Evolutionary conservation across 352 stramenopile genomes (phyloP).

Genomic region (Globisporangium camurandrum): DNA sequence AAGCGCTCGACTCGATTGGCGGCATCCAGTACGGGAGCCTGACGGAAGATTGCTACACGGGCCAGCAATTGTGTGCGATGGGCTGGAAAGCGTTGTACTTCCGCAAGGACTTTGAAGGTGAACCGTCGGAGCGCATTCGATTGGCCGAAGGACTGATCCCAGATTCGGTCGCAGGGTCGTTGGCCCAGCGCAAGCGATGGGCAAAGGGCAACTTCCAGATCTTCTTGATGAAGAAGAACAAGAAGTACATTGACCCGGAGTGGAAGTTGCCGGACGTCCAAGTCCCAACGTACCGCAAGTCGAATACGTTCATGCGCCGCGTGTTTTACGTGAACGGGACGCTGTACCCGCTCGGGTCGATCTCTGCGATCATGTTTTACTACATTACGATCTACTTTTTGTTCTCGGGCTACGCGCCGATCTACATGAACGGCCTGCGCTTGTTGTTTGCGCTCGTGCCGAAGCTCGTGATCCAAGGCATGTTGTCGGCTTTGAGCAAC

Average conservation of each 20-base stretch:
- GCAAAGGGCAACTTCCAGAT: conserved; percentile 86
- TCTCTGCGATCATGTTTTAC: conserved; percentile 81
- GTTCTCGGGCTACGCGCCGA: conserved; percentile 75
- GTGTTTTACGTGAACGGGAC: conserved; percentile 89
- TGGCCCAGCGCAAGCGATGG: conserved; percentile 86
- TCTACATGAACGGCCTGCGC: conserved; percentile 73
- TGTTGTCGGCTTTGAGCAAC: conserved; percentile 82
- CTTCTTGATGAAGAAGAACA: conserved; percentile 87
- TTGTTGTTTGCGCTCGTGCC: conserved; percentile 88
- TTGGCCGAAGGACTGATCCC: conserved; percentile 77
- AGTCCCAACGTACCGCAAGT: conserved; percentile 76
- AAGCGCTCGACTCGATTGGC: conserved; percentile 85
- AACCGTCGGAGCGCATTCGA: conserved; percentile 80
- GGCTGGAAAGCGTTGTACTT: conserved; percentile 88
- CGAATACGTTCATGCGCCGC: conserved; percentile 74
- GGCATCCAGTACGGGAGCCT: conserved; percentile 87
- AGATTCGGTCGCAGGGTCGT: conserved; percentile 77
- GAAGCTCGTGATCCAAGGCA: conserved; percentile 65
- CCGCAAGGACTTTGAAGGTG: conserved; percentile 86
- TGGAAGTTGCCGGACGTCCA: conserved; percentile 78
- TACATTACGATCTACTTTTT: conserved; percentile 82
- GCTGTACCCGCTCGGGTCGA: conserved; percentile 85
- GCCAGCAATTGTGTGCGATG: conserved; percentile 77
- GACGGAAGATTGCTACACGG: conserved; percentile 86
- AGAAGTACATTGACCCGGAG: conserved; percentile 82